These are phyloP conservation scores for Pleurotus ostreatus DNA, from an alignment of 768 basidiomycete species.

Conservation along the genomic window DNA sequence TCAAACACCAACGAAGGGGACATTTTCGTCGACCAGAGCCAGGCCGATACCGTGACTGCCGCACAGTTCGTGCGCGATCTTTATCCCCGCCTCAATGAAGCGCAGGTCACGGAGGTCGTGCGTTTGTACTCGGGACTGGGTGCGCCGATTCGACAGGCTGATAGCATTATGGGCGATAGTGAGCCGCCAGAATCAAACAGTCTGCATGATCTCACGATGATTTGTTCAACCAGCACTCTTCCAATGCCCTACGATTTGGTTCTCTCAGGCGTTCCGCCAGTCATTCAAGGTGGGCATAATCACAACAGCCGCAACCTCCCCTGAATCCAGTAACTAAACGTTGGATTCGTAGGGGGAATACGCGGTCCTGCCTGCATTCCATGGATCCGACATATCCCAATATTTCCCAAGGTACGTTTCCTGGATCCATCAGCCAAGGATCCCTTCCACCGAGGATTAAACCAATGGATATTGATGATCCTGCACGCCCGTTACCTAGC, in stretches of 20 bases:
- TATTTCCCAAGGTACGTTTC: constrained; percentile 38
- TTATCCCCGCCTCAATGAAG: constrained; percentile 12
- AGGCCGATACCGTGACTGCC: constrained; percentile 7
- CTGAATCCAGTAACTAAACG: too few species aligned
- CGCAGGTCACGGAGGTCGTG: constrained; percentile 6
- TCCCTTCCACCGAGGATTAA: too few species aligned
- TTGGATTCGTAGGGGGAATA: constrained; percentile 31
- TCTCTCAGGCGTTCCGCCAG: constrained; percentile 26
- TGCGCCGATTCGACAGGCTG: constrained; percentile 27
- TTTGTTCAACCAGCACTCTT: constrained; percentile 28
- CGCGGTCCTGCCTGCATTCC: constrained; percentile 36
- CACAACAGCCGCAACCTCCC: neutral
- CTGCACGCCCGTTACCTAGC: too few species aligned
- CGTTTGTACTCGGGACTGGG: constrained; percentile 13
- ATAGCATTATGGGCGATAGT: constrained; percentile 37
- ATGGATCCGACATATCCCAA: constrained; percentile 32
- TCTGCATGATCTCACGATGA: neutral
- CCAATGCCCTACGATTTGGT: constrained; percentile 39
- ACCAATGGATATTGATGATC: too few species aligned
- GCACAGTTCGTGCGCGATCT: constrained; percentile 12
- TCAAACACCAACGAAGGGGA: constrained; percentile 24
- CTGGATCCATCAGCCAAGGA: too few species aligned
- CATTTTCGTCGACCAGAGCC: constrained; percentile 15
- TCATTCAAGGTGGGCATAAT: constrained; percentile 27
- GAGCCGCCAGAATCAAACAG: neutral